Evolutionary conservation across 78 protist species (phyloP).

Genomic region (Dictyostelium purpureum): DNA sequence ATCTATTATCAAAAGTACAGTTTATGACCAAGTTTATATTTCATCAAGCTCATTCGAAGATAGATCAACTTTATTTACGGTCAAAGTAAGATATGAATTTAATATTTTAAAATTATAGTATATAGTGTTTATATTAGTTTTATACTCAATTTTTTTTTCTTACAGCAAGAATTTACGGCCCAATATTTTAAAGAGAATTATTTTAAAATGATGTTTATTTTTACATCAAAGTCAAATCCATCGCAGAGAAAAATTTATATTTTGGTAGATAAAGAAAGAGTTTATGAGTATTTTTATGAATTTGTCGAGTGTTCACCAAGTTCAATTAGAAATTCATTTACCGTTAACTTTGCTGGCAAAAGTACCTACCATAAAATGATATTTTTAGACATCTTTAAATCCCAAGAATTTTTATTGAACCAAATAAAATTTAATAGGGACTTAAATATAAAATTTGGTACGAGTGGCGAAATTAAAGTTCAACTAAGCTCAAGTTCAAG

Average conservation of each 20-base stretch:
- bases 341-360: not conserved
- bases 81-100: not conserved
- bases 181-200: not conserved
- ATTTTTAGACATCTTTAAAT: not conserved
- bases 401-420: not conserved
- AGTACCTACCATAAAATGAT: not conserved
- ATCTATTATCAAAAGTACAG: too few species aligned
- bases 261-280: not conserved
- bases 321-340: constrained; percentile 15
- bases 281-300: not conserved
- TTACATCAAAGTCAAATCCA: not conserved
- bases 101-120: not conserved
- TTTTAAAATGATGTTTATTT: not conserved
- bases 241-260: not conserved
- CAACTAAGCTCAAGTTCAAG: not conserved
- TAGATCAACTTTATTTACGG: not conserved
- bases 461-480: not conserved
- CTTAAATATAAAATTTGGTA: not conserved
- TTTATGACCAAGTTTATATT: not conserved
- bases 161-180: not conserved
- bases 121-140: not conserved
- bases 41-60: not conserved
- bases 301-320: not conserved
- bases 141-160: not conserved
- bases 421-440: not conserved